phyloP scores from a whole-genome alignment of 2,329 filamentous ascomycete genomes.

The Niveomyces coronatus region DNA sequence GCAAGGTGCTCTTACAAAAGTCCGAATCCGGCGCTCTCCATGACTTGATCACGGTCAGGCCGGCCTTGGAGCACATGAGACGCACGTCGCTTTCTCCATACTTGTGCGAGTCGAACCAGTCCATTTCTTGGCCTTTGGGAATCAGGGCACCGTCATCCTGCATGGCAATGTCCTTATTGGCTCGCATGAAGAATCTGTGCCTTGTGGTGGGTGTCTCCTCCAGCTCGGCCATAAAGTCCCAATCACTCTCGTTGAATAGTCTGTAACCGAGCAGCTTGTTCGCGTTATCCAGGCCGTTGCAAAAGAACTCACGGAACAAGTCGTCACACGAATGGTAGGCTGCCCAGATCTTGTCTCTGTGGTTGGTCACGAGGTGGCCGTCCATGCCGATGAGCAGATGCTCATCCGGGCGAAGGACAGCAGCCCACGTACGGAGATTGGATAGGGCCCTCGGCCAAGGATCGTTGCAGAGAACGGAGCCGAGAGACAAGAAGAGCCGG shows the following conservation, averaged over 20 bases:
- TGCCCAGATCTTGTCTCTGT: conserved; percentile 28
- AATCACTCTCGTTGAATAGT: conserved; percentile 27
- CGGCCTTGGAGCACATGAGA: conserved; percentile 29
- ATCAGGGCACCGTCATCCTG: conserved; percentile 17
- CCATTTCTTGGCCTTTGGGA: conserved; percentile 24
- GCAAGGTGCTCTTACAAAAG: conserved; percentile 22
- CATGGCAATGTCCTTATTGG: conserved; percentile 23
- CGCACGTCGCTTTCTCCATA: conserved; percentile 26
- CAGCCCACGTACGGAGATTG: conserved; percentile 27
- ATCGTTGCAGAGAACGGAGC: conserved; percentile 33
- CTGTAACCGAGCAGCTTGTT: conserved; percentile 25
- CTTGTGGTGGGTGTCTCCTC: conserved; percentile 26
- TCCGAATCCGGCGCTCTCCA: conserved; percentile 29
- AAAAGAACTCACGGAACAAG: conserved; percentile 27
- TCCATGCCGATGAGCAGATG: conserved; percentile 32
- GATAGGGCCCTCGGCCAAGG: conserved; percentile 24
- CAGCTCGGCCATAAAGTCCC: conserved; percentile 27
- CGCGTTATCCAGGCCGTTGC: conserved; percentile 28
- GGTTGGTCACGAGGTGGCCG: conserved; percentile 23
- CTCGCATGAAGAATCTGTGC: conserved; percentile 30
- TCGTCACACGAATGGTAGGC: conserved; percentile 28
- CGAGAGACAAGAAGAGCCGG: conserved; percentile 29
- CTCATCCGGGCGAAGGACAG: conserved; percentile 24
- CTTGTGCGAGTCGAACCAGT: conserved; percentile 36
- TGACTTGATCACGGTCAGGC: conserved; percentile 24